Base-by-base conservation (phyloP, 768 basidiomycete species). In the Russula sp. region DNA sequence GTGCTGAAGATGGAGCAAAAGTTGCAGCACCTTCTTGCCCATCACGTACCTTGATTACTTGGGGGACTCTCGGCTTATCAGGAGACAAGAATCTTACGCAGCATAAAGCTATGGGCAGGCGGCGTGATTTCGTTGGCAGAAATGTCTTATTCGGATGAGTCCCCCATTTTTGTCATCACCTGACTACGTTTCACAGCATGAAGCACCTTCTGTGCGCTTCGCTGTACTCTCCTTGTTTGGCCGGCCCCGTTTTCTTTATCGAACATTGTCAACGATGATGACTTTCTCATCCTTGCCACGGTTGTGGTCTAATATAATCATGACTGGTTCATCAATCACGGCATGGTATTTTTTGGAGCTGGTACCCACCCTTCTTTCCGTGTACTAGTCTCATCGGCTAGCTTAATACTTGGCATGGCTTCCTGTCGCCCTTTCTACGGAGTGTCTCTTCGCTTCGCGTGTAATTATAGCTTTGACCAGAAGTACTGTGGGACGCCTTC, bases 1-100 rank as follows among this genome's bases (percentile, higher is more conserved):
- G 62, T 63, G 32, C 52, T 7, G 13, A 41, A 32, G 14, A 49
- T 63, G 62, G 47, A 47, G 9, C 52, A 49, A 38, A 63, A 42
- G 46, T 18, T 63, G 5, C 46, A 49, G 36, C 20, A 25, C 46
- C 13, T 63, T 7, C 41, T 49, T 11, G 52, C 46, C 11, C 46
- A n/a, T 43, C 62, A 59, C 34, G 39, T 49, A 0, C 58, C 58
- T 49, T 58, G 52, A 58, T 52, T 38, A 39, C 20, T 16, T 34
- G 32, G 3, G 3, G 8, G 22, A 14, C 35, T 42, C 34, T 47
- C 29, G 14, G 7, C 32, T n/a, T 52, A 18, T 52, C 32, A 18
- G 41, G 20, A 34, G 10, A 38, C 43, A 25, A 49, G n/a, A 46
- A 4, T 5, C 18, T 18, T 39, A 34, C 29, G 32, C 14, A 20